These are phyloP conservation scores for Tetrahymena elliotti DNA, from an alignment of 73 alveolate genomes.

Conservation along the genomic window DNA sequence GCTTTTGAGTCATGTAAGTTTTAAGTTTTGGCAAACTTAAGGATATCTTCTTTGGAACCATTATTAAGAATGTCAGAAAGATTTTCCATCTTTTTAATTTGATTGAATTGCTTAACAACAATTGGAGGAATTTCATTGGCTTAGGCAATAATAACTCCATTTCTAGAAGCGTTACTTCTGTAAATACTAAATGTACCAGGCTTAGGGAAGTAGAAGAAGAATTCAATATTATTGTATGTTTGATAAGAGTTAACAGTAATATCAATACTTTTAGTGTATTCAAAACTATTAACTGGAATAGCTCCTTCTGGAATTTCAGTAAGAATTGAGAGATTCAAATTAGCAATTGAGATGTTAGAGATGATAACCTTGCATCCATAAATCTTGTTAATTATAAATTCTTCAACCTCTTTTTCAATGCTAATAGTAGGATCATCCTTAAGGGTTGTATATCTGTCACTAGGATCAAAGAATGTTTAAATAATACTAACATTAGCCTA, in stretches of 20 bases:
- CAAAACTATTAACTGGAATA: conserved; percentile 52
- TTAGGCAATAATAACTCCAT: conserved; percentile 66
- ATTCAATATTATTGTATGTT: conserved; percentile 30
- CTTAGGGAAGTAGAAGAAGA: not conserved
- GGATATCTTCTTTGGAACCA: conserved; percentile 50
- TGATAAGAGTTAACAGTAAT: conserved; percentile 51
- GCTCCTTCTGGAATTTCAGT: conserved; percentile 91
- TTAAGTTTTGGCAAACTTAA: conserved; percentile 46
- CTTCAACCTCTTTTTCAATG: conserved; percentile 49
- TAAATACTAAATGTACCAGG: conserved; percentile 71
- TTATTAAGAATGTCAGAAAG: conserved; percentile 53
- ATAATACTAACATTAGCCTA: not conserved
- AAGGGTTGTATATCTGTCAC: not conserved
- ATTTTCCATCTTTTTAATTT: conserved; percentile 33
- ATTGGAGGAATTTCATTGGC: conserved; percentile 34
- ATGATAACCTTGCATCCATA: conserved; percentile 71
- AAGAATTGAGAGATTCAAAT: conserved; percentile 50
- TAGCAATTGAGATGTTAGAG: conserved; percentile 67
- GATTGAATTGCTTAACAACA: conserved; percentile 32
- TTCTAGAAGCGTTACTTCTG: conserved; percentile 64
- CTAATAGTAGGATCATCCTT: conserved; percentile 20
- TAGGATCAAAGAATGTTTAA: not conserved
- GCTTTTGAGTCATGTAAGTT: conserved; percentile 42
- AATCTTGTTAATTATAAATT: conserved; percentile 60
- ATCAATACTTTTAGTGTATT: conserved; percentile 46